Percentiles rank a stretch among this genome's conserved stretches.
phyloP scores from a whole-genome alignment of 257 asterid species.

The Solanum virginianum region DNA sequence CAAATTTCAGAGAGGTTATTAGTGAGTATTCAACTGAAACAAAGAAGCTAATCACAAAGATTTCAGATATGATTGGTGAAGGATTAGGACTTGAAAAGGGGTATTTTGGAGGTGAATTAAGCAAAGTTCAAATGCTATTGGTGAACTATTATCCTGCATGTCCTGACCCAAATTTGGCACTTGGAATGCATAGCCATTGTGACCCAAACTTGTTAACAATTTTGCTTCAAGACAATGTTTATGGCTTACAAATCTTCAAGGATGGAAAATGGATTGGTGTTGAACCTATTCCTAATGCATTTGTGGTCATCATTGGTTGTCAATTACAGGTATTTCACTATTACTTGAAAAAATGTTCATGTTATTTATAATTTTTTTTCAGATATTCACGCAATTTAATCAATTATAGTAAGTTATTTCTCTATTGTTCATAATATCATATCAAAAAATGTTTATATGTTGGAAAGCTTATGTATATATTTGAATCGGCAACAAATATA shows the following conservation, averaged over 20 bases:
- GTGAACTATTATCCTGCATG: constrained; percentile 63
- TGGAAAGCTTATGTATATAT: too few species aligned
- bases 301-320: constrained; percentile 6
- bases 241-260: constrained; percentile 17
- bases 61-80: constrained; percentile 34
- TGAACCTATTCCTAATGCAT: constrained; percentile 35
- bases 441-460: too few species aligned
- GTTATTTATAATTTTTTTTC: background rate
- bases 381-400: too few species aligned
- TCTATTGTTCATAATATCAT: too few species aligned
- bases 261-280: constrained; percentile 49
- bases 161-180: constrained; percentile 52
- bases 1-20: constrained; percentile 27
- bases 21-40: constrained; percentile 26
- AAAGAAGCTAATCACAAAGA: constrained; percentile 20
- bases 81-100: constrained; percentile 35
- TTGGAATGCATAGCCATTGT: constrained; percentile 49
- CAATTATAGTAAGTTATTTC: too few species aligned
- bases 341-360: background rate
- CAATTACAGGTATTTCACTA: background rate
- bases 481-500: too few species aligned
- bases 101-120: constrained; percentile 28
- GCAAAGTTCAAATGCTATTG: constrained; percentile 25
- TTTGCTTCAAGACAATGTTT: constrained; percentile 29
- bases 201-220: constrained; percentile 61